These are phyloP conservation scores for Neophaeococcomyces aloes DNA, from an alignment of 2,329 filamentous ascomycete genomes.

Conservation along the genomic window DNA sequence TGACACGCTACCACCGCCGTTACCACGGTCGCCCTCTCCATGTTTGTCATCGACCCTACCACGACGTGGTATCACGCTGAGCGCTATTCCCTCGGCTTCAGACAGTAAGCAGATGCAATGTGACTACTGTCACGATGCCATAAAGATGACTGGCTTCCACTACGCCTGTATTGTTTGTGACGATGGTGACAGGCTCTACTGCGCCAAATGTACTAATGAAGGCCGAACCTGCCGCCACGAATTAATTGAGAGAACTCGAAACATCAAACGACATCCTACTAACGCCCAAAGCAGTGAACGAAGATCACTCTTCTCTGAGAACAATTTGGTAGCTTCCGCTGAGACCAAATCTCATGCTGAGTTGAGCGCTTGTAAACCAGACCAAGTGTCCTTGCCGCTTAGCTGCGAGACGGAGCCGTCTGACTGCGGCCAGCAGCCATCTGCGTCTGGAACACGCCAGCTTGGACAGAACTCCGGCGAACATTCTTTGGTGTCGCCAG, in stretches of 20 bases:
- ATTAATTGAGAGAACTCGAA: conserved; percentile 17
- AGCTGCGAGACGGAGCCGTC: not conserved
- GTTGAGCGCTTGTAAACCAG: not conserved
- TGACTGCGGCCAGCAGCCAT: not conserved
- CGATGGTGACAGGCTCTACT: conserved; percentile 19
- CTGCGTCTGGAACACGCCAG: no score
- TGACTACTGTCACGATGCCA: conserved; percentile 18
- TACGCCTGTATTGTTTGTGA: conserved; percentile 20
- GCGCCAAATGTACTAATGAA: conserved; percentile 16
- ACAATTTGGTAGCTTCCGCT: conserved; percentile 2
- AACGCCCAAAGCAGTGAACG: conserved; percentile 1
- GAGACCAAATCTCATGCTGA: not conserved
- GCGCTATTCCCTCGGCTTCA: not conserved
- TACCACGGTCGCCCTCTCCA: conserved; percentile 3
- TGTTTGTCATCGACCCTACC: not conserved
- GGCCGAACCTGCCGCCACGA: conserved; percentile 20
- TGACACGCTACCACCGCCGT: conserved; percentile 3
- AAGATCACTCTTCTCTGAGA: conserved; percentile 1
- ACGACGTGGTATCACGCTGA: conserved; percentile 3
- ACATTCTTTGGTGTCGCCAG: not conserved
- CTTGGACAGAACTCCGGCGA: not conserved
- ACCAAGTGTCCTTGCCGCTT: not conserved
- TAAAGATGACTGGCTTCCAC: conserved; percentile 18
- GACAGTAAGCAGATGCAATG: conserved; percentile 17
- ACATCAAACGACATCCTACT: conserved; percentile 9